Percentiles rank a stretch among this genome's conserved stretches.
phyloP scores from a whole-genome alignment of 345 rosid genomes.

The Populus tremula region DNA sequence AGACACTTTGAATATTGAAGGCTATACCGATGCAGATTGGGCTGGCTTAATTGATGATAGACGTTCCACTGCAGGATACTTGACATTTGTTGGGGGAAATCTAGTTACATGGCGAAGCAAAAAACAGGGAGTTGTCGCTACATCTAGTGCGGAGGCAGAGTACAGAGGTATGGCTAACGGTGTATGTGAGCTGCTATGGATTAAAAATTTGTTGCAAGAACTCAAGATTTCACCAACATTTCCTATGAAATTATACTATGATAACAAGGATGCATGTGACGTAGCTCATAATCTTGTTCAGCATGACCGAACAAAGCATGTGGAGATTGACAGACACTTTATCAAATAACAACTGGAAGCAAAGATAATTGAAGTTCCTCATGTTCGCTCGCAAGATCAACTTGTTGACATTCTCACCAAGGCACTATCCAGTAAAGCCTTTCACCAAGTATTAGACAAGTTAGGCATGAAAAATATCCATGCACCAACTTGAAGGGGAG shows the following conservation, averaged over 20 bases:
- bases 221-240: neutral
- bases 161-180: neutral
- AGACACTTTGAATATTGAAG: neutral
- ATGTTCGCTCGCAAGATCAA: too few relatives aligned
- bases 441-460: neutral
- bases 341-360: neutral
- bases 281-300: neutral
- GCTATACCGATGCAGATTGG: neutral
- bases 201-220: neutral
- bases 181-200: neutral
- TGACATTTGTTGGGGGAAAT: too few relatives aligned
- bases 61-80: rapidly evolving
- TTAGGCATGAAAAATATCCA: neutral
- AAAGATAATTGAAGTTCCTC: neutral
- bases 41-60: neutral
- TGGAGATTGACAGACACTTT: neutral
- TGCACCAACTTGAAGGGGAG: too few relatives aligned
- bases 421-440: neutral
- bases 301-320: neutral
- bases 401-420: neutral
- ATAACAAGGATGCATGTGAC: neutral
- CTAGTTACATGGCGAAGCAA: too few relatives aligned
- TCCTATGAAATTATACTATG: neutral
- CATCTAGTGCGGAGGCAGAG: too few relatives aligned
- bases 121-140: neutral